Base-by-base conservation (phyloP, 2,329 filamentous ascomycete species). In the Lizonia empirigonia region DNA sequence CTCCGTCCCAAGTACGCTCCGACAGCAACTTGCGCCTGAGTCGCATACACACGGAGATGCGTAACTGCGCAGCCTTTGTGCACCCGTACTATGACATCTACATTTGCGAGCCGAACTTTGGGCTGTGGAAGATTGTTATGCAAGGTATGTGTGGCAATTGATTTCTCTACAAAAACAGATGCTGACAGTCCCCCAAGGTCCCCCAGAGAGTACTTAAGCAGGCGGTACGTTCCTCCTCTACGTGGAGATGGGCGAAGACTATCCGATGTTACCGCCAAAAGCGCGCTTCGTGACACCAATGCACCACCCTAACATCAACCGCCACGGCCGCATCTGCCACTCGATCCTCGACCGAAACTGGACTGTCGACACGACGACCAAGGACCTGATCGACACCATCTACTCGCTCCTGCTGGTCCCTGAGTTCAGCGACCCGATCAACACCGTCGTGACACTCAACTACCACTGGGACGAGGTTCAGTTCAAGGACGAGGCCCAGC, bases 121-220 rank as follows among this genome's bases (percentile, higher is more conserved):
- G 57, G 2, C 74, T 76, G 59, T 76, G 70, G 72, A 76, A 77
- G 51, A 56, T 76, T 6, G 68, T 74, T 7, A 72, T 77, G 61
- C 50, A 65, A 38, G 74, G 51, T 53, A 44, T 12, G 39, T 45
- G 13, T n/a, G 13, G 15, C 27, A 10, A n/a, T n/a, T 27, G 24
- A 10, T 10, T 27, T 10, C 4, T 27, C 24, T 27, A 27, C 7
- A 27, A 10, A 27, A 4, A 2, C 24, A 9, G 7, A 29, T 7
- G 13, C 27, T 29, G 15, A 29, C 27, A 29, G 8, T 7, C 13
- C 4, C 24, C 27, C 13, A 29, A 29, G 27, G 27, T 29, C 27
- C 27, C 8, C 27, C 27, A 29, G 27, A 29, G 12, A 15, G 27
- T n/a, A 29, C 13, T 4, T 29, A 3, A n/a, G 55, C 60, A 2